A percentile compares a stretch with the other conserved stretches of the same genome.
phyloP scores from a whole-genome alignment of 163 green algal species.

The Scenedesmus sp. region DNA sequence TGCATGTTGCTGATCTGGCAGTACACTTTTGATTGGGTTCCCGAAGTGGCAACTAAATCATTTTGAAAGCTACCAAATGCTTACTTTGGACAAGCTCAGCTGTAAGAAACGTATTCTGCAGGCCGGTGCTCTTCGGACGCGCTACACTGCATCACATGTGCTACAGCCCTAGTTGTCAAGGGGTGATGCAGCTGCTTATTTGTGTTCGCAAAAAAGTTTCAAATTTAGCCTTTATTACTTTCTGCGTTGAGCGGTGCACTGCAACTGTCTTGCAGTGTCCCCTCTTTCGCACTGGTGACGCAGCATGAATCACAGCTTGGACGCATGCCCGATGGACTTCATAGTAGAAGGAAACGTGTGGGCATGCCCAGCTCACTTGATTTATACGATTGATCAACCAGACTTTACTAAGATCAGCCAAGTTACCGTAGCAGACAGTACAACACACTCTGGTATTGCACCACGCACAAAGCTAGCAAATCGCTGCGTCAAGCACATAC shows the following conservation, averaged over 20 bases:
- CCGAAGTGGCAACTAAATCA: too few relatives aligned
- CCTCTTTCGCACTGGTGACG: not conserved
- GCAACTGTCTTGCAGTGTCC: not conserved
- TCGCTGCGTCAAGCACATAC: not conserved
- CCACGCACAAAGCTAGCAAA: not conserved
- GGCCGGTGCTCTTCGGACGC: not conserved
- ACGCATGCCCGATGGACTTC: not conserved
- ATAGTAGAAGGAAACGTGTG: not conserved
- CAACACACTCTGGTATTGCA: not conserved
- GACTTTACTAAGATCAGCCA: not conserved
- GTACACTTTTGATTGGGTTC: too few relatives aligned
- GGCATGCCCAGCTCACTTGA: not conserved
- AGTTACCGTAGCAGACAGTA: not conserved
- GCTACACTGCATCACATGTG: not conserved
- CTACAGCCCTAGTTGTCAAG: not conserved
- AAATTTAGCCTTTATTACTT: too few relatives aligned
- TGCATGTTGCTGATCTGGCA: too few relatives aligned
- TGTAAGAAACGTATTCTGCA: not conserved
- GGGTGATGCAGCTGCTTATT: not conserved
- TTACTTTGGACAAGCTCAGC: too few relatives aligned
- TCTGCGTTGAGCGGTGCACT: not conserved
- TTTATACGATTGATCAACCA: not conserved
- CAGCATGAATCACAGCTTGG: constrained; percentile 2
- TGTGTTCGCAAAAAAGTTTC: too few relatives aligned
- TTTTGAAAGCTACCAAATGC: too few relatives aligned